Base-by-base conservation (phyloP, 2,329 filamentous ascomycete genomes). In the Fusarium paranaense region DNA sequence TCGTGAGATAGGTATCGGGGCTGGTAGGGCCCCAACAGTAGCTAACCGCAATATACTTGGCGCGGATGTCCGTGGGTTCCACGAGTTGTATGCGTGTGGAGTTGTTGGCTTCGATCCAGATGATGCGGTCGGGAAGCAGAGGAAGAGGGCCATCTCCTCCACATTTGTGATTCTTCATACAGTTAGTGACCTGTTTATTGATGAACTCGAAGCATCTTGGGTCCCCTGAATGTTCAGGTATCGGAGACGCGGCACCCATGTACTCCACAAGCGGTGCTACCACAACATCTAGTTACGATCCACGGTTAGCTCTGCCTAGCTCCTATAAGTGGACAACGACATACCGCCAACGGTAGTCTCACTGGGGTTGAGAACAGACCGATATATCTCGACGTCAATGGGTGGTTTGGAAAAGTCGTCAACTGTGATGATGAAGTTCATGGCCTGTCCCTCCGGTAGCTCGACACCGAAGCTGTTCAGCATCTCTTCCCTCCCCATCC, bases 41-140 rank as follows among this genome's bases (percentile, higher is more conserved):
- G 20, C 54, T 58, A 14, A 58, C 33, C 14, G 54, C 54, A n/a
- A 58, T 58, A 16, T 58, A 58, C 20, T 35, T 35, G 32, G 54
- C 54, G 2, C 54, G 54, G 8, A 58, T 38, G 8, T 58, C 22
- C 9, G 16, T 58, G 3, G 54, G 54, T 25, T 58, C 54, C 20
- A 58, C 14, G 54, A 58, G 54, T 25, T 58, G 54, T 18, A 58
- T 58, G 8, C 35, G 54, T 13, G 32, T 58, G 14, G 13, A 14
- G 22, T 35, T 58, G 20, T 58, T 58, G 54, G 54, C 54, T 38
- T 58, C 54, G 33, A 58, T 58, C 54, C 54, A 58, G 14, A 58
- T 37, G 33, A 58, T 18, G n/a, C 54, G 54, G 5, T 58, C 54
- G n/a, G 54, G 54, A 13, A 58, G 54, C 16, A 58, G 8, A 58